Conservation (phyloP, 2,329 filamentous ascomycete species). For the Clonostachys sp. region DNA sequence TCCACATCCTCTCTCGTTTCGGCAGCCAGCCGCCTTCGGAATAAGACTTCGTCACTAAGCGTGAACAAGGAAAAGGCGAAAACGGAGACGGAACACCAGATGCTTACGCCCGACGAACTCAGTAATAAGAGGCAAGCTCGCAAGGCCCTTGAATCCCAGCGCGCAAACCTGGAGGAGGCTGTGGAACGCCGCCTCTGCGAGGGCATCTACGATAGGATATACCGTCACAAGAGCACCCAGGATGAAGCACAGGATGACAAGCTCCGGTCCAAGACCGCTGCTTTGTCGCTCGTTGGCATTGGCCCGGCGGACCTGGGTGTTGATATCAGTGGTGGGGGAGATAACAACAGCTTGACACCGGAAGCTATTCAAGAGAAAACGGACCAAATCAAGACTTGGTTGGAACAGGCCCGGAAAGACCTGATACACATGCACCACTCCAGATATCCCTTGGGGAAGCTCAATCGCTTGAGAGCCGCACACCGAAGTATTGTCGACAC, state of each 20-base stretch:
- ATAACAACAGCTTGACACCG: constrained; percentile 47
- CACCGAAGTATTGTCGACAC: constrained; percentile 96
- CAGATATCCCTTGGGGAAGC: constrained; percentile 84
- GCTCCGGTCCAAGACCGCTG: constrained; percentile 87
- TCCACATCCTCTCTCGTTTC: constrained; percentile 51
- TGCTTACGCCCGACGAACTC: constrained; percentile 86
- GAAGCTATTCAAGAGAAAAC: constrained; percentile 55
- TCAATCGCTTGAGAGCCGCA: constrained; percentile 80
- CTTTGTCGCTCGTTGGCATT: constrained; percentile 86
- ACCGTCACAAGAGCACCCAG: constrained; percentile 84
- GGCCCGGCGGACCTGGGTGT: constrained; percentile 80
- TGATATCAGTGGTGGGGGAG: constrained; percentile 48
- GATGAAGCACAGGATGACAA: constrained; percentile 96
- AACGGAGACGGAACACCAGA: constrained; percentile 62
- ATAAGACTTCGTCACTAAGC: constrained; percentile 47
- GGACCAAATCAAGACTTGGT: constrained; percentile 66
- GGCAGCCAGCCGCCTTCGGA: constrained; percentile 50
- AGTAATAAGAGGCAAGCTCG: constrained; percentile 74
- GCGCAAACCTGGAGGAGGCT: constrained; percentile 76
- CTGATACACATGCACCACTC: constrained; percentile 81
- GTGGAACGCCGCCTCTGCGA: constrained; percentile 85
- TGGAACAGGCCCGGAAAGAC: constrained; percentile 65
- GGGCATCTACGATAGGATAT: constrained; percentile 81
- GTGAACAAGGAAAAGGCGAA: constrained; percentile 46
- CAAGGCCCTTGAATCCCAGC: constrained; percentile 73